Base-by-base conservation (phyloP, 2,329 filamentous ascomycete genomes). In the Diaporthe sp. region DNA sequence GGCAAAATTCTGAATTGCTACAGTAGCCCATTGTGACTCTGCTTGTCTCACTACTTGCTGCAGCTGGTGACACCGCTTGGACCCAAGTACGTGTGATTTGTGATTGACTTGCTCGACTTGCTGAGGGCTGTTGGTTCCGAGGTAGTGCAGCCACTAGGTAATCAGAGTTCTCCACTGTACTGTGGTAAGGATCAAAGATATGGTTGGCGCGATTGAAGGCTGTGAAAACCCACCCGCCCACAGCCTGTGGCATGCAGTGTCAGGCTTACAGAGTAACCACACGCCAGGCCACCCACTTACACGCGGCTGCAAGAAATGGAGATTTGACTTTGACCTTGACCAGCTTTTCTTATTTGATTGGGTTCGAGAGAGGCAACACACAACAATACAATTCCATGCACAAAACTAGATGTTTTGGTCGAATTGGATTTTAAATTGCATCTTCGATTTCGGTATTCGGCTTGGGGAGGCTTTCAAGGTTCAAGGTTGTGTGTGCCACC, bases 261-360 rank as follows among this genome's bases (percentile, higher is more conserved):
- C 59, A 47, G 47, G 59, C 59, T 44, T 32, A 32, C n/a, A n/a
- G n/a, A n/a, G n/a, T n/a, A n/a, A n/a, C n/a, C n/a, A n/a, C n/a
- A n/a, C n/a, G n/a, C n/a, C 30, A 65, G 59, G 61, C 44, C 44
- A 39, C 44, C 61, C 44, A 66, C 63, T 66, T 51, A 66, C 61
- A 66, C 61, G 44, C 44, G 61, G 61, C 44, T 51, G 44, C 22
- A 9, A 22, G 4, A 50, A 22, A 10, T 8, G 42, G 30, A 50
- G 10, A 50, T 17, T 32, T n/a, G n/a, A n/a, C n/a, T n/a, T n/a
- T n/a, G n/a, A 50, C 27, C 27, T 35, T 12, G 30, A 42, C 39
- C 47, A 37, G 44, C 44, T 25, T 12, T 35, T 19, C 30, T 25
- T 12, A n/a, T 51, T 51, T 39, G 59, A 13, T 35, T 17, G 15